Evolutionary conservation across 495 filamentous ascomycete genomes (phyloP).

Genomic region (Thozetella sp.): DNA sequence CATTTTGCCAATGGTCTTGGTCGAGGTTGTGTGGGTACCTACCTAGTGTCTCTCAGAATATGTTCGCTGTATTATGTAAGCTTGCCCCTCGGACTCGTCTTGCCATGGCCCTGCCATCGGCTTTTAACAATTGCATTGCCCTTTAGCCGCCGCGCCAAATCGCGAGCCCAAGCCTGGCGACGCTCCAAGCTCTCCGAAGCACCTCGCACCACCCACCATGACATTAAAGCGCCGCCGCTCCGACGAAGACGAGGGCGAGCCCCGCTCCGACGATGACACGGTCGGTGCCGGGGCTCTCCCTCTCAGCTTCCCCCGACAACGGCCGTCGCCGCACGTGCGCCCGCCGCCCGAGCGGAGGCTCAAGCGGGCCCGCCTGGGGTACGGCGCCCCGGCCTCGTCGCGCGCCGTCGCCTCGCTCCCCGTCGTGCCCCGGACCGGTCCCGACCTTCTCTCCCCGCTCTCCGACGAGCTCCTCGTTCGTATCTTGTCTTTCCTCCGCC

Average conservation of each 20-base stretch:
- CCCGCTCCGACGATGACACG: neutral
- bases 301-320: neutral
- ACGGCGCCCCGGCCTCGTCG: neutral
- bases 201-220: neutral
- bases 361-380: neutral
- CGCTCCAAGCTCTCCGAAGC: too few species aligned
- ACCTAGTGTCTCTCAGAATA: too few species aligned
- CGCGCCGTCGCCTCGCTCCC: neutral
- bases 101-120: too few species aligned
- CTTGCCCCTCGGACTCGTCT: too few species aligned
- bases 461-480: slow-evolving; percentile 89
- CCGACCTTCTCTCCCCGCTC: slow-evolving; percentile 56
- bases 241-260: neutral
- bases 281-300: too few species aligned
- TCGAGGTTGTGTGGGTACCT: too few species aligned
- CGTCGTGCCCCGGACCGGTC: slow-evolving; percentile 4
- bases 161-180: too few species aligned
- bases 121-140: too few species aligned
- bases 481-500: slow-evolving; percentile 76
- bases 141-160: too few species aligned
- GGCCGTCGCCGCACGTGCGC: neutral
- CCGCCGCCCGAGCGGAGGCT: neutral
- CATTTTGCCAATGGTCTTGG: too few species aligned
- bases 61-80: too few species aligned
- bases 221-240: neutral